Evolutionary conservation across 495 filamentous ascomycete species (phyloP).

Genomic region (Aspergillus sclerotiicarbonarius): DNA sequence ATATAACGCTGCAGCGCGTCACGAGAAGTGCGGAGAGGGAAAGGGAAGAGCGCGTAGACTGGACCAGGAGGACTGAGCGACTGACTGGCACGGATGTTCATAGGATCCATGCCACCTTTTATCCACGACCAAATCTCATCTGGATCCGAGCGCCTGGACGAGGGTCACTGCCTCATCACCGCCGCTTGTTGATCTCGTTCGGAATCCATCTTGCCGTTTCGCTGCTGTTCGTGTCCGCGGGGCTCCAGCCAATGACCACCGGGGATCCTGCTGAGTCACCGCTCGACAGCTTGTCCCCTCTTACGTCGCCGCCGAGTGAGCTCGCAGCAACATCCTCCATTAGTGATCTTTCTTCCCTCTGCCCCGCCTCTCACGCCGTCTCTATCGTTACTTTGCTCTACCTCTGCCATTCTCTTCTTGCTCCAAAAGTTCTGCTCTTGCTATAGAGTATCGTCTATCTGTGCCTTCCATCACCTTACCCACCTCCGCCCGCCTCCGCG

Average conservation of each 20-base stretch:
- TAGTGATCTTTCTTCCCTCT: constrained; percentile 17
- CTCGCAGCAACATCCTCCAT: background rate
- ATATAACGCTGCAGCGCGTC: constrained; percentile 12
- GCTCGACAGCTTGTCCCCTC: constrained; percentile 29
- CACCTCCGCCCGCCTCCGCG: constrained; percentile 4
- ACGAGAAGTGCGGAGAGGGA: background rate
- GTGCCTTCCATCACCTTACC: constrained; percentile 3
- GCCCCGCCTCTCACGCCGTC: constrained; percentile 17
- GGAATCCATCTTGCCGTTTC: background rate
- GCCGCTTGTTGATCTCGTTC: background rate
- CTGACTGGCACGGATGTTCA: background rate
- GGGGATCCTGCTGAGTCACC: constrained; percentile 11
- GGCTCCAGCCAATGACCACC: constrained; percentile 17
- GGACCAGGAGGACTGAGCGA: background rate
- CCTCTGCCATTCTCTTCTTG: constrained; percentile 7
- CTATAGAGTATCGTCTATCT: constrained; percentile 7
- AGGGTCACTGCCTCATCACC: background rate
- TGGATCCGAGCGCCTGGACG: background rate
- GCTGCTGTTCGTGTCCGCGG: constrained; percentile 7
- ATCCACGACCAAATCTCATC: too few species aligned
- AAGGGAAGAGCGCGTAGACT: background rate
- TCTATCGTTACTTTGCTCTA: constrained; percentile 10
- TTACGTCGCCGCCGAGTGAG: constrained; percentile 34
- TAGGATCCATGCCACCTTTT: too few species aligned
- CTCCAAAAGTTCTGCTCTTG: constrained; percentile 1